Percentiles rank a stretch among this genome's conserved stretches.
Conservation (phyloP, 805 yeast genomes). For the Lachancea kluyveri region DNA sequence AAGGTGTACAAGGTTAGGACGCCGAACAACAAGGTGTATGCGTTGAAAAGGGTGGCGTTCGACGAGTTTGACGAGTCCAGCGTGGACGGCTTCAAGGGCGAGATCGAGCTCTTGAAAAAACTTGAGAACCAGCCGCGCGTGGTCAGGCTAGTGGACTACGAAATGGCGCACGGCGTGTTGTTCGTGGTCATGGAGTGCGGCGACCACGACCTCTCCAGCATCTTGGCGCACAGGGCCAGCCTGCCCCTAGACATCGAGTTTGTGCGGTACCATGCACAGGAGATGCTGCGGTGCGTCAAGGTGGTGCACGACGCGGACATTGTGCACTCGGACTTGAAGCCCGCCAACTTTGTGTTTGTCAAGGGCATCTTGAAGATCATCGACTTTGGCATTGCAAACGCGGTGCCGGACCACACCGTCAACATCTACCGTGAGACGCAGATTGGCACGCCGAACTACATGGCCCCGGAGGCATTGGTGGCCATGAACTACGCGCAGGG, state of each 20-base stretch:
- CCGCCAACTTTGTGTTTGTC: constrained; percentile 71
- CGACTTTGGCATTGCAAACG: constrained; percentile 95
- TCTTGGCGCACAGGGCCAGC: constrained; percentile 50
- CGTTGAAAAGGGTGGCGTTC: constrained; percentile 74
- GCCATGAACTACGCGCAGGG: constrained; percentile 40
- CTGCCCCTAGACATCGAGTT: constrained; percentile 61
- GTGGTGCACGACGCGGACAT: constrained; percentile 86
- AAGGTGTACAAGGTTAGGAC: constrained; percentile 73
- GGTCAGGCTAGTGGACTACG: constrained; percentile 69
- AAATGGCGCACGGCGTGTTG: constrained; percentile 57
- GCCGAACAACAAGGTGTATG: constrained; percentile 54
- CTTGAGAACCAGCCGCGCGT: constrained; percentile 63
- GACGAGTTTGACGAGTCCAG: constrained; percentile 76
- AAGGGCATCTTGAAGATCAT: constrained; percentile 80
- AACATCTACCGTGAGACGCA: constrained; percentile 86
- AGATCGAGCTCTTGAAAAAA: constrained; percentile 65
- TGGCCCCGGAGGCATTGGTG: constrained; percentile 94
- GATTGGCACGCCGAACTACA: constrained; percentile 93
- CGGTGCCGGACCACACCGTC: constrained; percentile 86
- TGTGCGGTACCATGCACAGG: constrained; percentile 72
- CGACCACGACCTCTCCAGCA: constrained; percentile 81
- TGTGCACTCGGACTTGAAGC: constrained; percentile 75
- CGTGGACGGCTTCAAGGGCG: constrained; percentile 79
- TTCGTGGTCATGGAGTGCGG: constrained; percentile 91
- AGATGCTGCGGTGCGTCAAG: constrained; percentile 71